Evolutionary conservation across 2,329 filamentous ascomycete species (phyloP).

Genomic region (Aspergillus hortae): DNA sequence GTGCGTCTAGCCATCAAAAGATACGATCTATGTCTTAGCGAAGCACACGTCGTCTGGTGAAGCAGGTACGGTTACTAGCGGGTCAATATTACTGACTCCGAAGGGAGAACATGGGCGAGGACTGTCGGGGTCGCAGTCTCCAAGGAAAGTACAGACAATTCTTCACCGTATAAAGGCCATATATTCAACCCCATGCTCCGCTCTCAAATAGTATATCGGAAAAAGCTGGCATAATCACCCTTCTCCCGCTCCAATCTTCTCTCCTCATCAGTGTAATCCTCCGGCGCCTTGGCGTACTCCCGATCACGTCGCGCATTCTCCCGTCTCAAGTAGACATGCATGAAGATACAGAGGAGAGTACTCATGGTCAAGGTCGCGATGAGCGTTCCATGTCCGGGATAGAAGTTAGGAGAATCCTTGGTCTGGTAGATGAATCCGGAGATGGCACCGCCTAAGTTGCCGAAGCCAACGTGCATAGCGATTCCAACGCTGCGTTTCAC

Average conservation of each 20-base stretch:
- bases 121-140: constrained; percentile 5
- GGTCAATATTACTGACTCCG: background rate
- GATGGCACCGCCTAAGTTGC: constrained; percentile 7
- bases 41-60: constrained; percentile 2
- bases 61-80: constrained; percentile 2
- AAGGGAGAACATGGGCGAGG: constrained; percentile 7
- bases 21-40: constrained; percentile 1
- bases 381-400: constrained; percentile 6
- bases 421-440: constrained; percentile 9
- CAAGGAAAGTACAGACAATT: background rate
- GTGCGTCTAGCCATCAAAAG: constrained; percentile 6
- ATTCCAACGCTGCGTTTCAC: constrained; percentile 10
- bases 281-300: constrained; percentile 3
- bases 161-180: background rate
- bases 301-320: constrained; percentile 9
- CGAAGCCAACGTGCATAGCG: constrained; percentile 12
- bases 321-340: constrained; percentile 8
- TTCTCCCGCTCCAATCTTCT: constrained; percentile 4
- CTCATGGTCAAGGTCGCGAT: constrained; percentile 9
- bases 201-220: constrained; percentile 6
- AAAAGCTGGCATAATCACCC: constrained; percentile 9
- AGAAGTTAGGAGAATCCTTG: constrained; percentile 4
- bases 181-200: background rate
- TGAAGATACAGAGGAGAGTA: constrained; percentile 7
- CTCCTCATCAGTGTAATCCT: constrained; percentile 8